Base-by-base conservation (phyloP, 768 basidiomycete species). In the Panus rudis region DNA sequence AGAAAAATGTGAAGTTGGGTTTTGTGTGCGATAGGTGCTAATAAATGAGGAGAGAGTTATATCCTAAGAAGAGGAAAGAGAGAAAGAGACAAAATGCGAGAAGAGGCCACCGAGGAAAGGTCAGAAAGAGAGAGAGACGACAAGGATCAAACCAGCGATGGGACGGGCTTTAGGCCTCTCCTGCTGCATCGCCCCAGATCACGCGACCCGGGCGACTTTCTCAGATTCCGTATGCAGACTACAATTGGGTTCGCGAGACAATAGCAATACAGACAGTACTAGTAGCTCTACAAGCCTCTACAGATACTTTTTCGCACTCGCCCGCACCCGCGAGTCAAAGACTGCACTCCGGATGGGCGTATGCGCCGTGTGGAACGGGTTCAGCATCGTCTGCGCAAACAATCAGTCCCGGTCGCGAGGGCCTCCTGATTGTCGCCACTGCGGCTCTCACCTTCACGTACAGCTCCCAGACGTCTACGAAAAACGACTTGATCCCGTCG, bases 341-440 rank as follows among this genome's bases (percentile, higher is more conserved):
- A 81, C 73, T 14, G 64, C 57, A 59, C 86, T 92, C 44, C 81
- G 76, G 53, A 98, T 91, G 35, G 72, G 65, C 30, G 79, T 84
- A 58, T 97, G 92, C 24, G 87, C 84, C 3, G 85, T 89, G 54
- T 97, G 89, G 67, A 99, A 99, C n/a, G 96, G 94, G 56, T 96
- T 99, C 63, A 96, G 43, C 69, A 79, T 72, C 47, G 86, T 81
- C 92, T 94, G 65, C 28, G n/a, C 6, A 12, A 32, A 55, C 41
- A 56, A 48, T 42, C 39, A 28, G n/a, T 21, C 17, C 39, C 28
- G 32, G 25, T 37, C 44, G 46, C 41, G 33, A 7, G n/a, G n/a
- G n/a, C n/a, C n/a, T n/a, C n/a, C n/a, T 26, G 49, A 31, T 49
- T 46, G 42, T 41, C 43, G 41, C 33, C 47, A 39, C 47, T 46